phyloP scores from a whole-genome alignment of 495 filamentous ascomycete genomes.

The Lasiosphaeria hispida region DNA sequence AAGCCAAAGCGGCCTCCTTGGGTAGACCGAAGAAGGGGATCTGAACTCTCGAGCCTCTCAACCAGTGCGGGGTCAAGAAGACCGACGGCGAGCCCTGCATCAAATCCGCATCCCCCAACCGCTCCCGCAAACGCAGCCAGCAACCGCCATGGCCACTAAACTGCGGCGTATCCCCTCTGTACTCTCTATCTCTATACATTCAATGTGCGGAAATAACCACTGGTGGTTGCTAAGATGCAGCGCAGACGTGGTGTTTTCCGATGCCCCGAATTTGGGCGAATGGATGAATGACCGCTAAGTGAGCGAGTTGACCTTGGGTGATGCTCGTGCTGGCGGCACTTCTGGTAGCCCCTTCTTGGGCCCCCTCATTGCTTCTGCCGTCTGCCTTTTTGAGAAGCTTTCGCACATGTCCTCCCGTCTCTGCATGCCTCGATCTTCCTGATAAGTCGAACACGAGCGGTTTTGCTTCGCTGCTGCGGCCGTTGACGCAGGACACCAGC shows the following conservation, averaged over 20 bases:
- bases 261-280: too few relatives aligned
- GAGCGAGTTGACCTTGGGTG: background rate
- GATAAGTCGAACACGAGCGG: slow-evolving; percentile 7
- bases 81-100: background rate
- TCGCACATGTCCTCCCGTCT: slow-evolving; percentile 8
- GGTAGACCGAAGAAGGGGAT: background rate
- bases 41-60: slow-evolving; percentile 28
- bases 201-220: background rate
- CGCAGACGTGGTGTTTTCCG: too few relatives aligned
- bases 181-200: too few relatives aligned
- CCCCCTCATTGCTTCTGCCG: background rate
- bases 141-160: too few relatives aligned
- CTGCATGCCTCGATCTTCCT: slow-evolving; percentile 12
- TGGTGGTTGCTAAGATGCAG: background rate
- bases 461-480: slow-evolving; percentile 12
- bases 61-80: slow-evolving; percentile 24
- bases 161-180: too few relatives aligned
- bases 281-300: too few relatives aligned
- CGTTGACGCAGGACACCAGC: slow-evolving; percentile 5
- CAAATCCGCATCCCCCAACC: background rate
- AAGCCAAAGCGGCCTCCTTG: background rate
- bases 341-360: slow-evolving; percentile 11
- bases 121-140: background rate
- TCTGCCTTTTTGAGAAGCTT: background rate
- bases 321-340: slow-evolving; percentile 15